phyloP scores from a whole-genome alignment of 495 filamentous ascomycete species.

The Tuber aestivum region DNA sequence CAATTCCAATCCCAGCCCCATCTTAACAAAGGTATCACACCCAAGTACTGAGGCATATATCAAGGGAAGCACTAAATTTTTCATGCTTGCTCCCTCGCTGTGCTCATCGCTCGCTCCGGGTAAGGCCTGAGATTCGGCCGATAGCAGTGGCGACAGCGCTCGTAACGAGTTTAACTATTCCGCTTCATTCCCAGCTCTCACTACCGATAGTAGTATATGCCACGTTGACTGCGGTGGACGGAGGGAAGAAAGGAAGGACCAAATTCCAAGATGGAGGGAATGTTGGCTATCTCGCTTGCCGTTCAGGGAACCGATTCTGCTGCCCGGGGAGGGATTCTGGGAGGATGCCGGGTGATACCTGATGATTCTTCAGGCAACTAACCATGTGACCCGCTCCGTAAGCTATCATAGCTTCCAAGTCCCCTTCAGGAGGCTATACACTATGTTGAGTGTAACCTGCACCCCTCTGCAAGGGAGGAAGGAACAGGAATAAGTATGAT shows the following conservation, averaged over 20 bases:
- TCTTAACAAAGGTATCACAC: neutral
- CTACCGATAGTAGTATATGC: neutral
- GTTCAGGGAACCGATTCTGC: neutral
- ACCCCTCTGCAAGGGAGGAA: too few relatives aligned
- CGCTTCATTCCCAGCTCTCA: neutral
- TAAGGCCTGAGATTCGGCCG: neutral
- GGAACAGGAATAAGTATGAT: too few relatives aligned
- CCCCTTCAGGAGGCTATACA: too few relatives aligned
- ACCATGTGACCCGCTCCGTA: too few relatives aligned
- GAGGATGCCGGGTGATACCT: too few relatives aligned
- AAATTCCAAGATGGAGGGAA: neutral
- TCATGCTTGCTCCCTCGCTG: too few relatives aligned
- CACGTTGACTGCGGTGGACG: neutral
- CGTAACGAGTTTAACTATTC: neutral
- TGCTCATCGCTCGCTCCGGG: neutral
- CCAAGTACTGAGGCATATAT: too few relatives aligned
- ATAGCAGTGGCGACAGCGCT: neutral
- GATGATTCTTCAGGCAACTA: too few relatives aligned
- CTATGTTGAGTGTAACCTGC: too few relatives aligned
- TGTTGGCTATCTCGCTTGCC: too few relatives aligned
- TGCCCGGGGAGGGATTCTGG: neutral
- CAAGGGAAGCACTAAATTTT: neutral
- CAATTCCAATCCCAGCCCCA: neutral
- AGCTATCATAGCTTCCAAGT: too few relatives aligned
- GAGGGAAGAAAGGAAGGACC: neutral